A percentile compares a stretch with the other conserved stretches of the same genome.
Conservation (phyloP, 2,329 filamentous ascomycete species). For the Talaromyces sp. region DNA sequence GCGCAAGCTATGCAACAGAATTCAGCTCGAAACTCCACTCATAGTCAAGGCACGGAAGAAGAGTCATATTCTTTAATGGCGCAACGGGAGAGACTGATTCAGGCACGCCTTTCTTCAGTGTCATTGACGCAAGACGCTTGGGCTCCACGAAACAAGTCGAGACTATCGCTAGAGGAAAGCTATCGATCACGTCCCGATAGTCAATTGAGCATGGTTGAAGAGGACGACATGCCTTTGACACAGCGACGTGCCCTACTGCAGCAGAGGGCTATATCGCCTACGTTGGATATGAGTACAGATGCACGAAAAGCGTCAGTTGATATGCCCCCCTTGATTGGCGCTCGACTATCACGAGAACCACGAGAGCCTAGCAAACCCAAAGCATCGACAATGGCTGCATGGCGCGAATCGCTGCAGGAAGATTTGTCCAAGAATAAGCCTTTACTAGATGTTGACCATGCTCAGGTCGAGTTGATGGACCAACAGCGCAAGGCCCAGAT, state of each 20-base stretch:
- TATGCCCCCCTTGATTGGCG: constrained; percentile 52
- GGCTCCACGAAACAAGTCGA: constrained; percentile 27
- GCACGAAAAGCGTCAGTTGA: background rate
- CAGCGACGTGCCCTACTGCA: constrained; percentile 61
- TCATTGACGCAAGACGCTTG: constrained; percentile 34
- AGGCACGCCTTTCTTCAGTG: constrained; percentile 35
- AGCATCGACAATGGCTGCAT: constrained; percentile 61
- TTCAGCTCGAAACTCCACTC: background rate
- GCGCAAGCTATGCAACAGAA: constrained; percentile 18
- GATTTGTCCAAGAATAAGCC: constrained; percentile 50
- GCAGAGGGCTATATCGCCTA: constrained; percentile 41
- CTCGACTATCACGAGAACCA: constrained; percentile 3
- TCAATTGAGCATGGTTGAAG: constrained; percentile 24
- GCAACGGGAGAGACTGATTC: constrained; percentile 52
- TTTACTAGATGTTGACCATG: constrained; percentile 34
- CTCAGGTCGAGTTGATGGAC: constrained; percentile 53
- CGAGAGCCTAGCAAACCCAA: constrained; percentile 23
- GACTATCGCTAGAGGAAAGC: constrained; percentile 24
- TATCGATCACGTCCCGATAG: constrained; percentile 19
- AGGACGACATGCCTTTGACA: constrained; percentile 63
- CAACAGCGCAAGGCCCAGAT: constrained; percentile 58
- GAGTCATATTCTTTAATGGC: constrained; percentile 49
- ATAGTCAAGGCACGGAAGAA: constrained; percentile 21
- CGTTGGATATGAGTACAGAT: constrained; percentile 28
- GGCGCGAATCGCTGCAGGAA: constrained; percentile 62